A percentile compares a stretch with the other conserved stretches of the same genome.
These are phyloP conservation scores for Begonia fuchsioides DNA, from an alignment of 306 rosid species.

Conservation along the genomic window DNA sequence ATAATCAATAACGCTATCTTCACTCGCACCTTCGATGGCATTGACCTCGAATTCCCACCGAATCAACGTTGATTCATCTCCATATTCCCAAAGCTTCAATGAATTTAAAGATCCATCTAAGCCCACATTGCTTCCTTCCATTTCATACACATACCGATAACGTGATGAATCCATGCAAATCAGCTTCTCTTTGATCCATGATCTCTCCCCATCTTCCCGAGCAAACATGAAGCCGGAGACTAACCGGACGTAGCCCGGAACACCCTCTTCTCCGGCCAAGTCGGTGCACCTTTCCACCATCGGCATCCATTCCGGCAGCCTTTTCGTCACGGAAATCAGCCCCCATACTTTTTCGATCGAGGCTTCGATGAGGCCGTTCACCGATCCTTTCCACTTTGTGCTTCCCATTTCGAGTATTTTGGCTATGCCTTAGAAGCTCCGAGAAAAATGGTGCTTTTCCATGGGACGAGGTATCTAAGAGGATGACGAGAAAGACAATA, in stretches of 20 bases:
- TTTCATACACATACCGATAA: slow-evolving; percentile 34
- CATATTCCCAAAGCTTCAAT: slow-evolving; percentile 44
- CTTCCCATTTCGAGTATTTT: slow-evolving; percentile 1
- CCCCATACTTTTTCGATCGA: slow-evolving; percentile 49
- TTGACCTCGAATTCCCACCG: slow-evolving; percentile 53
- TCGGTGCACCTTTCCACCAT: slow-evolving; percentile 60
- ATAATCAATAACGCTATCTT: slow-evolving; percentile 49
- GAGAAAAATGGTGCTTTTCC: too few relatives aligned
- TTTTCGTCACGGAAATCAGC: slow-evolving; percentile 41
- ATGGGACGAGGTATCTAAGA: too few relatives aligned
- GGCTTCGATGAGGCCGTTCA: slow-evolving; percentile 45
- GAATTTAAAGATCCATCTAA: slow-evolving; percentile 60
- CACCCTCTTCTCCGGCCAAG: slow-evolving; percentile 46
- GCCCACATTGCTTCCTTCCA: slow-evolving; percentile 78
- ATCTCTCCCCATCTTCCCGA: slow-evolving; percentile 59
- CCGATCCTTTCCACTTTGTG: slow-evolving; percentile 57
- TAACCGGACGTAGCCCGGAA: slow-evolving; percentile 40
- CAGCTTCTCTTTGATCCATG: slow-evolving; percentile 83
- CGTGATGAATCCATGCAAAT: slow-evolving; percentile 36
- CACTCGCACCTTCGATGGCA: slow-evolving; percentile 33
- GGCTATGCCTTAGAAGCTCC: too few relatives aligned
- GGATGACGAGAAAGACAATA: too few relatives aligned
- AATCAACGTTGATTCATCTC: slow-evolving; percentile 45
- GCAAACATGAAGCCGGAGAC: slow-evolving; percentile 80
- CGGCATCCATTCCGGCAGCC: slow-evolving; percentile 63